Evolutionary conservation across 768 basidiomycete species (phyloP), one percentile per base, ranked within the genome.

Genomic region (Mycena belliarum): DNA sequence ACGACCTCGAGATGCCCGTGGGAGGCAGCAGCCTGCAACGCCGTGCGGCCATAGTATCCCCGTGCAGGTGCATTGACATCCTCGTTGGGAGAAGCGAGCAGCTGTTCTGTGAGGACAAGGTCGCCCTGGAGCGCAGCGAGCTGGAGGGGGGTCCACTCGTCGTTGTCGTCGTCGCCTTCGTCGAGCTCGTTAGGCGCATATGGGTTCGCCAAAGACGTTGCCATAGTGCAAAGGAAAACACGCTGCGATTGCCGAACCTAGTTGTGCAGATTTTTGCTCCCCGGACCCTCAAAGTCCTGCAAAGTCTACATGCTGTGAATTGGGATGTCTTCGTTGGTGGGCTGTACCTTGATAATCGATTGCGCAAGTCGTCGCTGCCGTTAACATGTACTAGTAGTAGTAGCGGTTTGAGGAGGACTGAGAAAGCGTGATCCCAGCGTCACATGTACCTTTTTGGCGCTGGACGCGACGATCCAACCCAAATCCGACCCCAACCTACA

Each of bases 391-490:
- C n/a, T n/a, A n/a, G n/a, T n/a, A n/a, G n/a, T n/a, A n/a, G n/a
- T n/a, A n/a, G n/a, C n/a, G n/a, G n/a, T n/a, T n/a, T n/a, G n/a
- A n/a, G n/a, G n/a, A n/a, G n/a, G n/a, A n/a, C n/a, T n/a, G n/a
- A n/a, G n/a, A n/a, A n/a, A n/a, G n/a, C n/a, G n/a, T n/a, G n/a
- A n/a, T n/a, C n/a, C n/a, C n/a, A n/a, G 21, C 2, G 26, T 52
- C 47, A 48, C 38, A 48, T 55, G 38, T 25, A 49, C 37, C 44
- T 16, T 45, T 57, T 44, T 52, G 49, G 57, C 57, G 57, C 57
- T 52, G 53, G 59, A 53, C 59, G 59, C 59, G 59, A 60, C 53
- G 37, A n/a, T n/a, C n/a, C n/a, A n/a, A n/a, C n/a, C n/a, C n/a
- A n/a, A n/a, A n/a, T n/a, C n/a, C n/a, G n/a, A n/a, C n/a, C n/a